Evolutionary conservation across 345 rosid genomes (phyloP).

Genomic region (Rhizophora apiculata): DNA sequence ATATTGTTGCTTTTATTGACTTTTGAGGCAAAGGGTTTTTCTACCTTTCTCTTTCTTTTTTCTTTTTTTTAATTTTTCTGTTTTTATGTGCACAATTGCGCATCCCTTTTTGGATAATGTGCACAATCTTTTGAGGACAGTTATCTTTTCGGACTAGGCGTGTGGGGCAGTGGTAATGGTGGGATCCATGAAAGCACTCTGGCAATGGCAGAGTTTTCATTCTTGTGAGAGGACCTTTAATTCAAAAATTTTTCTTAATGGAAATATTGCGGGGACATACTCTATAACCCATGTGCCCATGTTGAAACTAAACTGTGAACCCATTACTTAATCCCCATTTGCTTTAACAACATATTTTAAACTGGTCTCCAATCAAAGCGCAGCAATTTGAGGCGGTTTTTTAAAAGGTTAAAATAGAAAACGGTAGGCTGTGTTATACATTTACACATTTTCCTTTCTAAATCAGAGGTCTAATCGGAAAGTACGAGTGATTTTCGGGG

Average conservation of each 20-base stretch:
- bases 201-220: slow-evolving; percentile 2
- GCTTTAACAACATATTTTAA: slow-evolving; percentile 1
- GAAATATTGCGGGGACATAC: slow-evolving; percentile 19
- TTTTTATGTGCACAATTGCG: neutral
- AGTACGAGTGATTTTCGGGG: too few species aligned
- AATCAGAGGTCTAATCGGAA: too few species aligned
- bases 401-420: too few species aligned
- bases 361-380: neutral
- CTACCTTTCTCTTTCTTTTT: neutral
- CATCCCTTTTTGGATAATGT: slow-evolving; percentile 19
- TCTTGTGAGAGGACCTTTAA: slow-evolving; percentile 25
- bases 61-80: neutral
- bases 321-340: neutral
- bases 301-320: slow-evolving; percentile 24
- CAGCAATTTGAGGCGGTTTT: slow-evolving; percentile 14
- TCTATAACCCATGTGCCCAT: slow-evolving; percentile 31
- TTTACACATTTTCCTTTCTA: too few species aligned
- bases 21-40: slow-evolving; percentile 15
- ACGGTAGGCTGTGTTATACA: rapidly evolving
- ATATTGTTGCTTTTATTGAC: slow-evolving; percentile 24
- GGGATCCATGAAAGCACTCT: slow-evolving; percentile 38
- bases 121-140: slow-evolving; percentile 4
- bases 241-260: slow-evolving; percentile 30
- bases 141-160: slow-evolving; percentile 12
- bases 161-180: slow-evolving; percentile 27